Base-by-base conservation (phyloP, 1,139 yeast genomes). In the Saccharomyces uvarum region DNA sequence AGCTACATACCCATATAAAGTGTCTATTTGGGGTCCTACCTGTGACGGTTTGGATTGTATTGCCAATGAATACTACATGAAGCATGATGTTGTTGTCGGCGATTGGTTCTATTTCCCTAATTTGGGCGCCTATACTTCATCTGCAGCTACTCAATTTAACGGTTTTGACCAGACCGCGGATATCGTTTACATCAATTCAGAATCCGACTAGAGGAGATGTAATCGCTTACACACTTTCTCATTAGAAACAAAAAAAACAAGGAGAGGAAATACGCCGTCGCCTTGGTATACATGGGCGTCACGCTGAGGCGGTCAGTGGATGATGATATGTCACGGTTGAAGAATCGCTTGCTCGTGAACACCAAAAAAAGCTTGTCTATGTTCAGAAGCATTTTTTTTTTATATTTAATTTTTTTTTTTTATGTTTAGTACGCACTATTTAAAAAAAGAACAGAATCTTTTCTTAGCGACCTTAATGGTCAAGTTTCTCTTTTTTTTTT, bases 31-130 rank as follows among this genome's bases (percentile, higher is more conserved):
- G 98, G 99, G 99, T 7, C 99, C 98, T 51, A 93, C 98, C 24
- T 93, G 99, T 73, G 99, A 93, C 72, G 97, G 98, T 3, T 77
- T 93, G 61, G 99, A 93, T 71, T 87, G 96, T 70, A 82, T 93
- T 56, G 72, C 87, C 28, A 71, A 77, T 52, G 76, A 75, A 47
- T 74, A 81, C 56, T 63, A 64, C 51, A 75, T 91, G 67, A 76
- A 83, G 16, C 77, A 78, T 53, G 81, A 83, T 51, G 83, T 90
- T 51, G 75, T 77, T 47, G 86, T 86, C 51, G 98, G 97, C 14
- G 98, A 93, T 70, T 93, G 98, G 98, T 72, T 93, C 57, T 88
- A 84, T 72, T 91, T 93, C 72, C 78, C 84, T 49, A 78, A 84
- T 60, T 74, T 88, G 59, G 99, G 99, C 14, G 98, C 99, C n/a